Base-by-base conservation (phyloP, 1,284 basidiomycete genomes). In the Moesziomyces globuligerus region DNA sequence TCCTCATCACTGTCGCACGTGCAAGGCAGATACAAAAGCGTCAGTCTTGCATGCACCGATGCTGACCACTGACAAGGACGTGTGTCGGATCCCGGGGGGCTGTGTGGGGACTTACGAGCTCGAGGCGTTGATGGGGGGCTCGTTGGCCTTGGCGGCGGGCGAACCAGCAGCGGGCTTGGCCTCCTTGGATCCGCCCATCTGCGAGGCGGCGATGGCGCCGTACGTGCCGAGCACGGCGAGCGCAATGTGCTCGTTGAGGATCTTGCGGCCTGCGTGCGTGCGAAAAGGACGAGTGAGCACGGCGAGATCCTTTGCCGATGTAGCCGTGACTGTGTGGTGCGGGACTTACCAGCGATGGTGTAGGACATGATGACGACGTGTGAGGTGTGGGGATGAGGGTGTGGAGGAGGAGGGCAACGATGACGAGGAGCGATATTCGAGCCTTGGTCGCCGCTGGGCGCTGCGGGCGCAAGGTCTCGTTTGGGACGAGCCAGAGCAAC, bases 171-270 rank as follows among this genome's bases (percentile, higher is more conserved):
- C 41, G 11, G 59, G 49, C 46, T 64, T 61, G 39, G 60, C 57
- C 20, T 67, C 56, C 54, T 62, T 64, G 42, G 44, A 48, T 4
- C 57, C 68, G 29, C 52, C 56, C 46, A 51, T 53, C 62, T 67
- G 59, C 29, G 53, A 44, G 39, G 52, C 69, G 20, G 54, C 78
- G 24, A 65, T 51, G 7, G 42, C 70, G 44, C 70, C 74, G 67
- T 76, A 76, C 20, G 67, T 48, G 40, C 72, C 70, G 39, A 79
- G 65, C 18, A 71, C 64, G 48, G 61, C 76, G 47, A 80, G 69
- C 50, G 74, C 77, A 18, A 80, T 59, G 74, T 80, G 65, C 69
- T 80, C 79, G 72, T 75, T 80, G 42, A 77, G 75, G 48, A 80
- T 50, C 68, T 80, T 76, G 32, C 52, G 56, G 49, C 76, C 76